Base-by-base conservation (phyloP, 495 filamentous ascomycete species). In the Lasiosphaeria ovina region DNA sequence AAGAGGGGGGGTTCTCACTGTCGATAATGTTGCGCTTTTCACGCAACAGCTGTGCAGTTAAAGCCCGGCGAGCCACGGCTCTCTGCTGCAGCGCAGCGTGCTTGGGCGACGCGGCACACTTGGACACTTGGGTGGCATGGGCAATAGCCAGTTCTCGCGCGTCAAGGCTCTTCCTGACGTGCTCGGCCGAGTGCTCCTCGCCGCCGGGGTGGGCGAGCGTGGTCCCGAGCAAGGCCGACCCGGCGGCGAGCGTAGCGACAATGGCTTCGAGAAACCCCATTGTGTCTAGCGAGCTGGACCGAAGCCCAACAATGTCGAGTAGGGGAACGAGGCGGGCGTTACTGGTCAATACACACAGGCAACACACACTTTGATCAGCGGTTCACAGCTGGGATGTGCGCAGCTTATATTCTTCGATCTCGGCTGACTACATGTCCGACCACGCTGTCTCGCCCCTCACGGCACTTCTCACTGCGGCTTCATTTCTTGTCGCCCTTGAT, bases 1-100 rank as follows among this genome's bases (percentile, higher is more conserved):
- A 14, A 4, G 44, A 51, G 12, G 32, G n/a, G n/a, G n/a, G 9
- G 40, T 10, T 32, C 49, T 51, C 32, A 51, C 49, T 51, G 24
- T 51, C 49, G 49, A 51, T 6, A 32, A 51, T 32, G 24, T 31
- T 14, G 49, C 49, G 49, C 49, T 51, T 51, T 24, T 51, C 49
- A 10, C 49, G 49, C 6, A 51, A 6, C 5, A 51, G 17, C 17
- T 51, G 49, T 5, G 49, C 49, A n/a, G 49, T 51, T 24, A 35
- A 9, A 4, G 49, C 49, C 11, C 49, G 49, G 17, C 49, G 49
- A 51, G 49, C 49, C 24, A 35, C 49, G 5, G 49, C 49, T 51
- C 49, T 32, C 32, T 32, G 9, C 14, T 17, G n/a, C 14, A 51
- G 32, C 14, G 49, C 49, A 17, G 17, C 32, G 17, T 51, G 49